Percentiles rank a stretch among this genome's conserved stretches.
Evolutionary conservation across 2,329 filamentous ascomycete species (phyloP).

Genomic region (Stenocarpella maydis): DNA sequence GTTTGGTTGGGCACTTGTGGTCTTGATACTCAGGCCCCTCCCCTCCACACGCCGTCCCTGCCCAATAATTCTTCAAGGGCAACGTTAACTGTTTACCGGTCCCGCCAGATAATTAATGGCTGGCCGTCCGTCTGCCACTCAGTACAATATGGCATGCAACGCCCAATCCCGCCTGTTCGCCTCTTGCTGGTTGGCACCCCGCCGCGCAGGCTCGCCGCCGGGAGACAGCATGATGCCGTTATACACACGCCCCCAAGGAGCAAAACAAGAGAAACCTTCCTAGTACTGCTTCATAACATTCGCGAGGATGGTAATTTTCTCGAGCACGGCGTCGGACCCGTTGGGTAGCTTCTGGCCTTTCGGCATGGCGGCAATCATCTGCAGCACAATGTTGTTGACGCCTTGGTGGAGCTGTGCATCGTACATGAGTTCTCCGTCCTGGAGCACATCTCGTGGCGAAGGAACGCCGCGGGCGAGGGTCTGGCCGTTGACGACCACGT

Average conservation of each 20-base stretch:
- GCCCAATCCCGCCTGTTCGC: not conserved
- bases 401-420: conserved; percentile 76
- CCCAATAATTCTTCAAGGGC: not conserved
- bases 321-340: conserved; percentile 75
- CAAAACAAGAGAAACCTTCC: conserved; percentile 9
- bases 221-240: not conserved
- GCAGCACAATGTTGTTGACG: conserved; percentile 80
- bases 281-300: conserved; percentile 66
- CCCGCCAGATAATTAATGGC: not conserved
- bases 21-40: not conserved
- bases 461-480: conserved; percentile 61
- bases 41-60: not conserved
- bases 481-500: conserved; percentile 74
- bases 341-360: conserved; percentile 64
- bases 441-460: conserved; percentile 62
- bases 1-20: not conserved
- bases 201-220: not conserved
- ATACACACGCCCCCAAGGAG: not conserved
- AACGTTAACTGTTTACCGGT: no score
- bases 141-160: not conserved
- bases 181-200: not conserved
- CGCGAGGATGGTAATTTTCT: conserved; percentile 79
- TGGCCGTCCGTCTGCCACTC: not conserved
- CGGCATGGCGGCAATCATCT: conserved; percentile 76
- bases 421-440: conserved; percentile 72